Evolutionary conservation across 2,329 filamentous ascomycete species (phyloP).

Genomic region (Aspergillus hiratsukae): DNA sequence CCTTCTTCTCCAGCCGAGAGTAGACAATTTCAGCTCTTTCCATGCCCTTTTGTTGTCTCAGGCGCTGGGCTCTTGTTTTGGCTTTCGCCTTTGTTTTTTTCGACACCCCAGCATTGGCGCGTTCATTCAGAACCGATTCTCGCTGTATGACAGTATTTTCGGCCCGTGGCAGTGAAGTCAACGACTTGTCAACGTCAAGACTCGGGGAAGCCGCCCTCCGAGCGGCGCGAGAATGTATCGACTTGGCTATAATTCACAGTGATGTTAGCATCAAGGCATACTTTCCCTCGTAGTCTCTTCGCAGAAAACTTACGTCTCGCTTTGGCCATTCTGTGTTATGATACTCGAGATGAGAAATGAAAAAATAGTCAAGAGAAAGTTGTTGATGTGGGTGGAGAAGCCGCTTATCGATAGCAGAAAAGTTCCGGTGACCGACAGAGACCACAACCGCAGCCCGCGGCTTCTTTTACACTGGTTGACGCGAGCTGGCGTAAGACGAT

Average conservation of each 20-base stretch:
- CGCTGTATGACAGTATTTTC: slow-evolving; percentile 36
- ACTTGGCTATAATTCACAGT: slow-evolving; percentile 38
- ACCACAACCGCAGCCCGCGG: slow-evolving; percentile 24
- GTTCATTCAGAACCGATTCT: slow-evolving; percentile 46
- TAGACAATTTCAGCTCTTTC: slow-evolving; percentile 53
- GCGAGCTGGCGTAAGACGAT: background rate
- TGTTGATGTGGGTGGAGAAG: slow-evolving; percentile 16
- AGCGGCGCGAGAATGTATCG: slow-evolving; percentile 55
- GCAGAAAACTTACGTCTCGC: slow-evolving; percentile 26
- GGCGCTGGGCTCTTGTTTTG: slow-evolving; percentile 49
- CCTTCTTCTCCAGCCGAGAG: slow-evolving; percentile 54
- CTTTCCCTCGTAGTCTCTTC: background rate
- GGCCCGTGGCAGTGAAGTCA: slow-evolving; percentile 40
- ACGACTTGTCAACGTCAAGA: slow-evolving; percentile 48
- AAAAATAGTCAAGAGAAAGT: slow-evolving; percentile 1
- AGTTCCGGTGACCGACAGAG: slow-evolving; percentile 22
- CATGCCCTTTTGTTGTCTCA: slow-evolving; percentile 51
- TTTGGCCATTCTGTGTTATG: slow-evolving; percentile 34
- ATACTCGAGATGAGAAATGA: slow-evolving; percentile 8
- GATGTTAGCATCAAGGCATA: slow-evolving; percentile 4
- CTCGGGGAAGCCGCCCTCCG: slow-evolving; percentile 54
- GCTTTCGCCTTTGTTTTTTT: slow-evolving; percentile 50
- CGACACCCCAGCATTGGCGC: slow-evolving; percentile 48
- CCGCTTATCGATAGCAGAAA: slow-evolving; percentile 35
- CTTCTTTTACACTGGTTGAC: slow-evolving; percentile 8